Base-by-base conservation (phyloP, 257 asterid species). In the Galeopsis tetrahit region DNA sequence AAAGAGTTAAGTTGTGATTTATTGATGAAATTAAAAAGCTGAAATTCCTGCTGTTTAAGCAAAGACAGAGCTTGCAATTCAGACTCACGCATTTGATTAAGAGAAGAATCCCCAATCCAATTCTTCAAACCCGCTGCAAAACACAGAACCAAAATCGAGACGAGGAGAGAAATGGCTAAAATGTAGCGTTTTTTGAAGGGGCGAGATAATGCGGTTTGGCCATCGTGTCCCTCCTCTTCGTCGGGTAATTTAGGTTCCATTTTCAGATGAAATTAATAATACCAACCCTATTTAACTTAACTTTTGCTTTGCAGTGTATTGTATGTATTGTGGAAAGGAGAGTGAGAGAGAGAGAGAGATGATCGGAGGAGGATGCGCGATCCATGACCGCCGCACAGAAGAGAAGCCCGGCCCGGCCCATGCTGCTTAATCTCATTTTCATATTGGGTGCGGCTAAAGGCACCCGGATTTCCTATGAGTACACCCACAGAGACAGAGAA, bases 21-120 rank as follows among this genome's bases (percentile, higher is more conserved):
- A 66, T 72, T 63, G 58, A 77, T 70, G 66, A 75, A 62, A 75
- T 82, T 86, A 71, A 81, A 68, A 75, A 95, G 96, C 81, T 88
- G 93, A 61, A 83, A 49, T 48, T 92, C 90, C 83, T 95, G 99
- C 81, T 82, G 94, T 69, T 73, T 82, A 49, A 95, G 93, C 81
- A 95, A 78, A 84, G 75, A 82, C 68, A 92, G 74, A 43, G 97
- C 96, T 1, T 77, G 88, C 21, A 94, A 77, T 67, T 94, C 95
- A 46, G 98, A 86, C 68, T 90, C 93, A 21, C 93, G 98, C 98
- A 92, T 90, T 61, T 87, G 84, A 81, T 77, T 82, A 43, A 70
- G 57, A 0, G 83, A 70, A 28, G 69, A 68, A 33, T 75, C 28
- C 28, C 1, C 83, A 77, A 89, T 87, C 71, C 86, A 66, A 60